Conservation (phyloP, 2,329 filamentous ascomycete genomes). For the Neonectria ditissima region DNA sequence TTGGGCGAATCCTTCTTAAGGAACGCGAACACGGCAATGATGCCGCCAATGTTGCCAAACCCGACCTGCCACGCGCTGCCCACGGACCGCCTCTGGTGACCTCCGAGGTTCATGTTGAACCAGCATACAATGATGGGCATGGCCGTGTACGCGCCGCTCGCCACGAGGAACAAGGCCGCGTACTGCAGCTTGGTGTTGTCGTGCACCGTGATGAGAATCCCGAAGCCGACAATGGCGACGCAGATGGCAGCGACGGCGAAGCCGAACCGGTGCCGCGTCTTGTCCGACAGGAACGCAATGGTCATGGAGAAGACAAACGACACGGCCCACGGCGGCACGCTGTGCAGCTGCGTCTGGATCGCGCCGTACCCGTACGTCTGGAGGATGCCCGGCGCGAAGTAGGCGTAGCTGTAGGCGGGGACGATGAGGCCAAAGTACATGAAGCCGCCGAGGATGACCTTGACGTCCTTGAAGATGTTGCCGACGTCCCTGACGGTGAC, state of each 20-base stretch:
- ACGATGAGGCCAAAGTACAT: constrained; percentile 88
- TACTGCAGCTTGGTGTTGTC: constrained; percentile 77
- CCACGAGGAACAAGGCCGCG: constrained; percentile 83
- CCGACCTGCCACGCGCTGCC: constrained; percentile 82
- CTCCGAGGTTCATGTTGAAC: constrained; percentile 84
- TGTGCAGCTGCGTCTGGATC: constrained; percentile 69
- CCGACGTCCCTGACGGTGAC: constrained; percentile 70
- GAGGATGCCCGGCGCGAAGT: constrained; percentile 81
- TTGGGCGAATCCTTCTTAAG: constrained; percentile 73
- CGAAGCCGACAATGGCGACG: constrained; percentile 79
- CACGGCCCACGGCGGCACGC: constrained; percentile 70
- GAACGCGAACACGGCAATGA: constrained; percentile 80
- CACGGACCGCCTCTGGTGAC: constrained; percentile 76
- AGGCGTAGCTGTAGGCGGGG: constrained; percentile 81
- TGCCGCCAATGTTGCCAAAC: constrained; percentile 84
- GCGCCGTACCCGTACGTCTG: constrained; percentile 71
- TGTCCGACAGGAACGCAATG: constrained; percentile 79
- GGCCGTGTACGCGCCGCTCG: constrained; percentile 83
- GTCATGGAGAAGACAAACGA: constrained; percentile 85
- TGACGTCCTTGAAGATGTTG: constrained; percentile 77
- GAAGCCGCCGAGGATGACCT: constrained; percentile 78
- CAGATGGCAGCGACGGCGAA: constrained; percentile 78
- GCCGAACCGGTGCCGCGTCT: constrained; percentile 76
- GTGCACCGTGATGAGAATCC: constrained; percentile 78
- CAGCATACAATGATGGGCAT: constrained; percentile 90